phyloP scores from a whole-genome alignment of 73 alveolate species.

The Loxodes magnus region DNA sequence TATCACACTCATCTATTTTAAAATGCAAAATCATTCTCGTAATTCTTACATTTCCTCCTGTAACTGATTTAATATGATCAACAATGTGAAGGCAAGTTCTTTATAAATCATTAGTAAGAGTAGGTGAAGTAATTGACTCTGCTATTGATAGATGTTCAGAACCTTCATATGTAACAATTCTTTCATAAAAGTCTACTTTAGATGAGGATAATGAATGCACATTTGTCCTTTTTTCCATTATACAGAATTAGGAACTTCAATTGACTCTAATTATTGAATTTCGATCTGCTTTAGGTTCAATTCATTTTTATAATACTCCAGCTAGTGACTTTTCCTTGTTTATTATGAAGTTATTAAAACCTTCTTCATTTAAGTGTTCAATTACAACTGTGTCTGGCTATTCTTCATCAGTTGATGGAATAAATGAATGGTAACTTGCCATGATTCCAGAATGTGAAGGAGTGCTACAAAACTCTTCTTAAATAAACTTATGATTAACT shows the following conservation, averaged over 20 bases:
- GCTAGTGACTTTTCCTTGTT: constrained; percentile 57
- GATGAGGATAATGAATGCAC: constrained; percentile 34
- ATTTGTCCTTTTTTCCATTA: constrained; percentile 61
- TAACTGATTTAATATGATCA: constrained; percentile 56
- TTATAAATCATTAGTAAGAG: constrained; percentile 53
- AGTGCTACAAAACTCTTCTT: constrained; percentile 44
- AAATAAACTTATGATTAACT: constrained; percentile 45
- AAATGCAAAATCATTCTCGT: constrained; percentile 67
- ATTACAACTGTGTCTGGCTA: constrained; percentile 35
- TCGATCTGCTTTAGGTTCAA: constrained; percentile 54
- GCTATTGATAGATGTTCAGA: constrained; percentile 53
- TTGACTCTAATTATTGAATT: constrained; percentile 64
- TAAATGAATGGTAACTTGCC: not conserved
- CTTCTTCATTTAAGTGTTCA: constrained; percentile 55
- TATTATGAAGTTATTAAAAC: constrained; percentile 42
- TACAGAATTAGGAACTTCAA: constrained; percentile 67
- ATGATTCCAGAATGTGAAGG: constrained; percentile 34
- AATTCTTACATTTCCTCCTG: constrained; percentile 60
- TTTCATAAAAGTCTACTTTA: constrained; percentile 48
- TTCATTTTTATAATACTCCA: constrained; percentile 56
- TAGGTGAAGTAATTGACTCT: constrained; percentile 76
- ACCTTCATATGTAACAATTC: constrained; percentile 68
- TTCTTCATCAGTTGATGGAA: not conserved
- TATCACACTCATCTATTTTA: constrained; percentile 58
- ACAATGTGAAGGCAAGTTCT: constrained; percentile 57